These are phyloP conservation scores for Ophiostoma ulmi DNA, from an alignment of 2,329 filamentous ascomycete species.

Conservation along the genomic window DNA sequence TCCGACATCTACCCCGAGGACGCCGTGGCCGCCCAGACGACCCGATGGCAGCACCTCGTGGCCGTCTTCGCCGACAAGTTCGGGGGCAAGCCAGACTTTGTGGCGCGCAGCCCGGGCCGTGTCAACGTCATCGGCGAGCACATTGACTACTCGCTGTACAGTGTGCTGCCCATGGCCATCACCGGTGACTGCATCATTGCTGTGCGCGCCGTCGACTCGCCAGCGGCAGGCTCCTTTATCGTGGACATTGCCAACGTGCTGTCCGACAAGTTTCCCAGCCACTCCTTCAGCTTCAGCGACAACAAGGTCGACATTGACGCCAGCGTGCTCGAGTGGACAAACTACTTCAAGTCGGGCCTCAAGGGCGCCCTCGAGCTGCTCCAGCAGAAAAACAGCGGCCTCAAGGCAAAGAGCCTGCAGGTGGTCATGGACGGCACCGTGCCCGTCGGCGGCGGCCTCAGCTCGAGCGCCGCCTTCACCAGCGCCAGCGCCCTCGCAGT, in stretches of 20 bases:
- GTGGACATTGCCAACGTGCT: slow-evolving; percentile 79
- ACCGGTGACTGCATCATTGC: slow-evolving; percentile 87
- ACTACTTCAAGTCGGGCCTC: slow-evolving; percentile 95
- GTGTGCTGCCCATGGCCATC: slow-evolving; percentile 92
- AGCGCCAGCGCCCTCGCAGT: slow-evolving; percentile 85
- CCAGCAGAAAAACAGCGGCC: slow-evolving; percentile 37
- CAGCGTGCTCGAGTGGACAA: slow-evolving; percentile 86
- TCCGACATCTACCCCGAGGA: slow-evolving; percentile 78
- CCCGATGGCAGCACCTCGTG: slow-evolving; percentile 71
- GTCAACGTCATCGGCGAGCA: slow-evolving; percentile 99
- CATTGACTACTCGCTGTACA: slow-evolving; percentile 97
- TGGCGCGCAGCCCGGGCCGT: slow-evolving; percentile 83
- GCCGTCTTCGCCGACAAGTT: slow-evolving; percentile 66
- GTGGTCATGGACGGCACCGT: slow-evolving; percentile 88
- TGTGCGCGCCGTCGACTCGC: slow-evolving; percentile 45
- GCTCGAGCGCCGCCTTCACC: slow-evolving; percentile 89
- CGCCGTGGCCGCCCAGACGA: slow-evolving; percentile 60
- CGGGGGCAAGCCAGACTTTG: slow-evolving; percentile 67
- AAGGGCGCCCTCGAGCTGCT: slow-evolving; percentile 75
- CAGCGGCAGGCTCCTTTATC: slow-evolving; percentile 43
- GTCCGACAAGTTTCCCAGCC: slow-evolving; percentile 65
- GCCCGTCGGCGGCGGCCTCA: slow-evolving; percentile 84
- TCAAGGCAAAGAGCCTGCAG: slow-evolving; percentile 72
- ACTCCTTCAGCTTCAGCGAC: slow-evolving; percentile 65
- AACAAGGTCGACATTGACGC: slow-evolving; percentile 72